These are phyloP conservation scores for Syzygium syzygioides DNA, from an alignment of 441 rosid genomes.

Conservation along the genomic window DNA sequence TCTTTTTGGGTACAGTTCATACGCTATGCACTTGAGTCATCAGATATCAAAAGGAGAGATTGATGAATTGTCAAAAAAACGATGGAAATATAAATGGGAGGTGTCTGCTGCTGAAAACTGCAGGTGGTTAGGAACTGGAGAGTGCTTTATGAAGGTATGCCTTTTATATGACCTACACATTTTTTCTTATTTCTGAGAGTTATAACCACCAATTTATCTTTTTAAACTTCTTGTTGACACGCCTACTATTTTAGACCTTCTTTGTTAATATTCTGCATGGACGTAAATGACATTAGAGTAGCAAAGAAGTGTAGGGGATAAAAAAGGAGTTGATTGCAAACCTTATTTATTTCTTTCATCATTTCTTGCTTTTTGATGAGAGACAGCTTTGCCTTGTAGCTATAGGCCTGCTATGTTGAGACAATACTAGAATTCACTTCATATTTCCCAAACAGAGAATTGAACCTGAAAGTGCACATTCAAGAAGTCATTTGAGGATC, in stretches of 20 bases:
- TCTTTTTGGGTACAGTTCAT: constrained; percentile 47
- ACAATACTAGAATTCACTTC: neutral
- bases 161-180: neutral
- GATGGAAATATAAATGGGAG: constrained; percentile 71
- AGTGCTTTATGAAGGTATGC: constrained; percentile 49
- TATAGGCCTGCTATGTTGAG: neutral
- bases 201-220: neutral
- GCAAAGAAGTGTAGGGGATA: neutral
- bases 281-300: neutral
- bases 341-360: neutral
- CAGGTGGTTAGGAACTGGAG: constrained; percentile 72
- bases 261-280: neutral
- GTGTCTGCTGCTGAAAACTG: constrained; percentile 56
- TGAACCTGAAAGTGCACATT: neutral
- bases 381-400: neutral
- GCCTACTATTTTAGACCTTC: neutral
- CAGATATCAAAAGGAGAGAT: constrained; percentile 52
- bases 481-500: neutral
- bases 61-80: constrained; percentile 42
- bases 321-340: neutral
- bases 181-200: neutral
- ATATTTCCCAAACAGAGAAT: neutral
- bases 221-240: neutral
- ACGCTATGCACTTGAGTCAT: constrained; percentile 51
- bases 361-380: neutral